Percentiles rank a stretch among this genome's conserved stretches.
These are phyloP conservation scores for Vigna mungo DNA, from an alignment of 306 rosid genomes.

Conservation along the genomic window DNA sequence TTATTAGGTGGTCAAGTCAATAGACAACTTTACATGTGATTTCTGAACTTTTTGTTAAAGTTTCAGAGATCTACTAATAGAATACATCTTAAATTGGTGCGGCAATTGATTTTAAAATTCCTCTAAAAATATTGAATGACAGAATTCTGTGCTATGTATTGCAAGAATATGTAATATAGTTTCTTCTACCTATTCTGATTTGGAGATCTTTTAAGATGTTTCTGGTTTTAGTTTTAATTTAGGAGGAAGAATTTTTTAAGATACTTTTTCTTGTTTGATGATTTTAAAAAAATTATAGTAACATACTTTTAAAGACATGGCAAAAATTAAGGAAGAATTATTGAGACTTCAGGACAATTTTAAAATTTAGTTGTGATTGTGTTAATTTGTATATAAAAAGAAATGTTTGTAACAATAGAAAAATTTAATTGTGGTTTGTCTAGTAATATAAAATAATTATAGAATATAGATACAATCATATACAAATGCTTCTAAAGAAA, in stretches of 20 bases:
- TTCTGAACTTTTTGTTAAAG: constrained; percentile 3
- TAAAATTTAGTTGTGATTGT: neutral
- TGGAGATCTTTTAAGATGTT: neutral
- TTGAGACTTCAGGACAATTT: neutral
- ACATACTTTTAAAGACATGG: neutral
- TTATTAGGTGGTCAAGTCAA: constrained; percentile 18
- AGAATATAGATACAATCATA: neutral
- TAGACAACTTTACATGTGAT: constrained; percentile 2
- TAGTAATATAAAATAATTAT: neutral
- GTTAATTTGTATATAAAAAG: neutral
- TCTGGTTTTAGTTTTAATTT: neutral
- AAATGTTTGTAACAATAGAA: neutral
- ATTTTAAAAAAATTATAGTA: neutral
- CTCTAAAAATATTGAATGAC: neutral
- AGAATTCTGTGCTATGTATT: neutral
- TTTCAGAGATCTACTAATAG: neutral
- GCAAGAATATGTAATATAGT: neutral
- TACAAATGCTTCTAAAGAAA: neutral
- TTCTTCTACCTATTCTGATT: neutral
- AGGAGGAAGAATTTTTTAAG: neutral
- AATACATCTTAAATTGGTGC: neutral
- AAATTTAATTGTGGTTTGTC: neutral
- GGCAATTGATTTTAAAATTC: neutral
- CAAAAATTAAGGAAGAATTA: neutral
- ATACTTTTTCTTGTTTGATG: neutral